Percentiles rank a stretch among this genome's conserved stretches.
phyloP scores from a whole-genome alignment of 2,329 filamentous ascomycete species.

The Fusarium floridanum region DNA sequence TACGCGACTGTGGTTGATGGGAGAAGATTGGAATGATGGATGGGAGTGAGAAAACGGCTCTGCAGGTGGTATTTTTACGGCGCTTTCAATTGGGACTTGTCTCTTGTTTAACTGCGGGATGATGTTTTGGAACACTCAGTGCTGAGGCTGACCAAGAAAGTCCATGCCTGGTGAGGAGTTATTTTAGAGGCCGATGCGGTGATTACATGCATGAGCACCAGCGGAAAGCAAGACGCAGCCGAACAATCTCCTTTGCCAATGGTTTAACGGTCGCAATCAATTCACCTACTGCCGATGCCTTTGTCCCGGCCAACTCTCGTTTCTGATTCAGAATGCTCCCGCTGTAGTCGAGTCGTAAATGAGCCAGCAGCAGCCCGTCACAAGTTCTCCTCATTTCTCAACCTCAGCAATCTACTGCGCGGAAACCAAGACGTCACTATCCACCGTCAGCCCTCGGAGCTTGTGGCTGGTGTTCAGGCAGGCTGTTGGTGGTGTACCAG shows the following conservation, averaged over 20 bases:
- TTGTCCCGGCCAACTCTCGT: background rate
- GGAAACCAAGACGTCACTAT: background rate
- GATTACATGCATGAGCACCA: too few relatives aligned
- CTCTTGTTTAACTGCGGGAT: too few relatives aligned
- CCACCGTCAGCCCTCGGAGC: background rate
- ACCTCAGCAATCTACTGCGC: background rate
- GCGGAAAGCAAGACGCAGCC: too few relatives aligned
- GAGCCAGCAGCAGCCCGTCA: background rate
- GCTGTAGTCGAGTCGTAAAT: background rate
- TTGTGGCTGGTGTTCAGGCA: background rate
- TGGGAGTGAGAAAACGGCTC: too few relatives aligned
- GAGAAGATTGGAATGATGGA: too few relatives aligned
- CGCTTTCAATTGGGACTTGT: too few relatives aligned
- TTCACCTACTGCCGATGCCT: rapidly evolving
- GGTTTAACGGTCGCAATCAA: background rate
- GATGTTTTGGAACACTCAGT: too few relatives aligned
- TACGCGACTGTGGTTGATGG: too few relatives aligned
- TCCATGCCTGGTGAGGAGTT: too few relatives aligned
- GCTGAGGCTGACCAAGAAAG: too few relatives aligned
- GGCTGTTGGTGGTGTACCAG: background rate
- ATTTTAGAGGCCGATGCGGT: too few relatives aligned
- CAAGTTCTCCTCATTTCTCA: background rate
- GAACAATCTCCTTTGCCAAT: background rate
- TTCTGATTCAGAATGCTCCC: background rate
- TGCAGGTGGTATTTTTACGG: too few relatives aligned